Base-by-base conservation (phyloP, 306 rosid species). In the Gillenia trifoliata region DNA sequence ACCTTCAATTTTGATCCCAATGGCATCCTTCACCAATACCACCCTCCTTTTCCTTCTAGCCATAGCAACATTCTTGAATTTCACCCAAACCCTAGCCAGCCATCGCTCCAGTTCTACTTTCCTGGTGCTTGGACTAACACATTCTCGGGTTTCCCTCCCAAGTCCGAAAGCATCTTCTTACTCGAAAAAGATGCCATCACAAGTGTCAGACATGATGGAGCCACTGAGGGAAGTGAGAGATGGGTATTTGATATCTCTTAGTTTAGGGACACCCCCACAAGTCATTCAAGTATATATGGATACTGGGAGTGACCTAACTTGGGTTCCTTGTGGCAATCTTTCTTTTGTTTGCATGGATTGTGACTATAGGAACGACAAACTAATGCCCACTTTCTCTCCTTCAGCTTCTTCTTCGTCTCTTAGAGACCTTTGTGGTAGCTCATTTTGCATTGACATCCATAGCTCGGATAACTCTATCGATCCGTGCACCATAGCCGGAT, bases 301-400 rank as follows among this genome's bases (percentile, higher is more conserved):
- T 49, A 86, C 90, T 1, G 90, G 90, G 7, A 86, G 90, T 81
- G 90, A 86, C 59, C 90, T 86, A 7, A 79, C 86, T 5, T 86
- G 90, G 90, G 90, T 86, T 73, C 90, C 90, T 26, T 86, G 90
- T 68, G 88, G 88, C 50, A 81, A 81, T 60, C 50, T 83, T 34
- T 79, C 88, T 22, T 86, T 86, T 75, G 78, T 75, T 67, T 84
- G 90, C 75, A 45, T 83, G 15, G 86, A 81, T n/a, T 86, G 88
- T 68, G 85, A 75, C 30, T 73, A 56, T 15, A 64, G 76, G n/a
- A 78, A 70, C 79, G 75, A 23, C 54, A 80, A 66, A 55, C 62
- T 71, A 47, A 79, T 47, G n/a, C 59, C 81, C 11, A 9, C 26
- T 43, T 86, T 81, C 70, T 79, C 84, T 60, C 90, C 90, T 28